phyloP scores from a whole-genome alignment of 2,329 filamentous ascomycete genomes.

The Neofusicoccum kwambonambiense region DNA sequence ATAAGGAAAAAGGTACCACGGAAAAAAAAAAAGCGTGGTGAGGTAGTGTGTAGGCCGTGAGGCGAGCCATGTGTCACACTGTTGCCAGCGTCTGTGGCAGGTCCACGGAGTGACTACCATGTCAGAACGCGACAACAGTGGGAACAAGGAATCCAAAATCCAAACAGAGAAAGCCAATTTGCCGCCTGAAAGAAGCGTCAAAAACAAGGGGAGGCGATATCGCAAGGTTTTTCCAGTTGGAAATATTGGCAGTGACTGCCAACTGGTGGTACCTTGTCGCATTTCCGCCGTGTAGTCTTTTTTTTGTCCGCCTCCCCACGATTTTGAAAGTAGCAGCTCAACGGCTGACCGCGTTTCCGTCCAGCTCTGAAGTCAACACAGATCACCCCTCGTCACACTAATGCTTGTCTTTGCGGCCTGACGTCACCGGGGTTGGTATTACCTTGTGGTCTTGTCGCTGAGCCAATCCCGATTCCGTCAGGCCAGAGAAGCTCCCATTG shows the following conservation, averaged over 20 bases:
- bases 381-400: slow-evolving; percentile 10
- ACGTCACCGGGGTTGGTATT: neutral
- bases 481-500: neutral
- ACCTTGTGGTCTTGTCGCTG: neutral
- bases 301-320: neutral
- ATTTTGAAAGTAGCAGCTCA: neutral
- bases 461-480: neutral
- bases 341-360: neutral
- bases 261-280: too few relatives aligned
- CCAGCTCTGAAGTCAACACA: neutral
- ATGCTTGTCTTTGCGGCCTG: neutral
- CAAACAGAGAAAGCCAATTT: neutral
- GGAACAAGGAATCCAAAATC: too few relatives aligned
- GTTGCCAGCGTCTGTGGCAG: too few relatives aligned
- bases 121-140: too few relatives aligned
- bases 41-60: too few relatives aligned
- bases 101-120: too few relatives aligned
- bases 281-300: neutral
- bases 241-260: neutral
- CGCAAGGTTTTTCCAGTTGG: neutral
- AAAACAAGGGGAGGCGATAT: neutral
- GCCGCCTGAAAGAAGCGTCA: neutral
- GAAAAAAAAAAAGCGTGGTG: too few relatives aligned
- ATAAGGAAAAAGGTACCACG: neutral
- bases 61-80: too few relatives aligned